Evolutionary conservation across 2,329 filamentous ascomycete genomes (phyloP), one percentile per base, ranked within the genome.

Genomic region (Thielaviopsis populi): DNA sequence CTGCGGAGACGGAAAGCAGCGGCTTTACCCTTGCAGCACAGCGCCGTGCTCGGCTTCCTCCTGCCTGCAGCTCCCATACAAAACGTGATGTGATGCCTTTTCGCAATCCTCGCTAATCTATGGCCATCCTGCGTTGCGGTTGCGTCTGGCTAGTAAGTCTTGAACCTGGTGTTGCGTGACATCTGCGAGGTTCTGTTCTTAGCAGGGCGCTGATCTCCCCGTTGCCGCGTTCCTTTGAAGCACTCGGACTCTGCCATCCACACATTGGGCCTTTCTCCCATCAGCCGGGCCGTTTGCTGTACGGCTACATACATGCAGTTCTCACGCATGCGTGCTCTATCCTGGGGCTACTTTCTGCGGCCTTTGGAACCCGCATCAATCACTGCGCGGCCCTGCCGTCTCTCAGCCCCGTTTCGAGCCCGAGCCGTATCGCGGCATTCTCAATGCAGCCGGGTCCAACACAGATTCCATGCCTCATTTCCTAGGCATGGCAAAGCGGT

Each of bases 401-500:
- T 50, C 24, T 19, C 46, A 24, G 8, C 30, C 15, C 53, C 15
- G 13, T 37, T 22, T 3, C 17, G 53, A n/a, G 53, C 53, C 53
- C 30, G n/a, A 27, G 15, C 27, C 8, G 30, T 37, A n/a, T 22
- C 53, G 13, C 27, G 30, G 15, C n/a, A 56, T 37, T 37, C 24
- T 4, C 53, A 15, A 19, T 37, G 30, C 10, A 37, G 3, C 53
- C 53, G 27, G n/a, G 53, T 42, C 15, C 61, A 61, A n/a, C 33
- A n/a, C 43, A 54, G 61, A 11, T 17, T 10, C 5, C 62, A 59
- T 40, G 53, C 61, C 10, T 65, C 64, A 8, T 65, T 65, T 41
- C 62, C 63, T 2, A 63, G 67, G 17, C 66, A 65, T 30, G 67
- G 67, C 22, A 68, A 68, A 53, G 67, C 67, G 30, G 64, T 68